phyloP scores from a whole-genome alignment of 1,139 yeast genomes.

The Meyerozyma sp. region DNA sequence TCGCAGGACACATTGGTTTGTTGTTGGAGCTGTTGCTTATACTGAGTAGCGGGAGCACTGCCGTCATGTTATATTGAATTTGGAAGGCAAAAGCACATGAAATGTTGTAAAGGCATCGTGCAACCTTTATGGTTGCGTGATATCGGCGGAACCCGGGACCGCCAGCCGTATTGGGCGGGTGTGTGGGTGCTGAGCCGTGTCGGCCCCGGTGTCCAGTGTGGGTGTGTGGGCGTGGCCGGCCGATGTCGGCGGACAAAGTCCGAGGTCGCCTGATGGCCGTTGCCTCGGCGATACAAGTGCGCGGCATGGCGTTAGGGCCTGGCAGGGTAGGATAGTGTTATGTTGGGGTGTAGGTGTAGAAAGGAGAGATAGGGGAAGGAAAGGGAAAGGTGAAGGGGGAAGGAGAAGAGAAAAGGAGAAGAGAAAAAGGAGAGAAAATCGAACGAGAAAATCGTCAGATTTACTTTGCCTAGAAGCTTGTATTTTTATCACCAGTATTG shows the following conservation, averaged over 20 bases:
- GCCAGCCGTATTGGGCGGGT: background rate
- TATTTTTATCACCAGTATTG: background rate
- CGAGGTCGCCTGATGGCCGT: background rate
- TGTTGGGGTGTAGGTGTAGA: no score
- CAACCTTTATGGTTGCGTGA: background rate
- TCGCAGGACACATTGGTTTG: background rate
- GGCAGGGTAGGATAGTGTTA: no score
- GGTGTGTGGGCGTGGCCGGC: background rate
- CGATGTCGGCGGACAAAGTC: background rate
- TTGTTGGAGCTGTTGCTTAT: background rate
- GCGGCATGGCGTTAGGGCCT: background rate
- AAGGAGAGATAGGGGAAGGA: no score
- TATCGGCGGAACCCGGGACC: background rate
- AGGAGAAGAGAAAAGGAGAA: no score
- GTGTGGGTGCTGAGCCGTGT: background rate
- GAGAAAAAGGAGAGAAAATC: no score
- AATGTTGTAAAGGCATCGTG: background rate
- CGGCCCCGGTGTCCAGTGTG: background rate
- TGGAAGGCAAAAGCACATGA: background rate
- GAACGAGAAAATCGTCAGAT: no score
- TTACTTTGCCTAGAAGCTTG: background rate
- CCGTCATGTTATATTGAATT: background rate
- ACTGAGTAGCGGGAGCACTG: background rate
- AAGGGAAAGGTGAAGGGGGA: no score
- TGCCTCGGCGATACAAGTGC: background rate